Conservation (phyloP, 2,329 filamentous ascomycete genomes). For the Thielaviopsis populi region DNA sequence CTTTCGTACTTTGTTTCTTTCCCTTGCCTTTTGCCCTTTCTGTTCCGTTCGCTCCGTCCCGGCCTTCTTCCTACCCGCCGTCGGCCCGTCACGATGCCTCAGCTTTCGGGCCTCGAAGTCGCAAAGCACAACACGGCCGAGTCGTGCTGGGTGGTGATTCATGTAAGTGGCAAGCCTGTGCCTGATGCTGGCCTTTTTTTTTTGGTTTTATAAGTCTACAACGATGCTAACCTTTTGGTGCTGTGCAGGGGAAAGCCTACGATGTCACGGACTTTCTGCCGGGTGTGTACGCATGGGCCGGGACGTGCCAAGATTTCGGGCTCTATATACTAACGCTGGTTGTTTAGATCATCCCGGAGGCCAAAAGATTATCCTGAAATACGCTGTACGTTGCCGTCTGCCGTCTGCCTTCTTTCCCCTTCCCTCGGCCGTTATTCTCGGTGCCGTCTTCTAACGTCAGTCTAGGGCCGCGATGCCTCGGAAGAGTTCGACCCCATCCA, state of each 20-base stretch:
- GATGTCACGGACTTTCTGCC: conserved; percentile 84
- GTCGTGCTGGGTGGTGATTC: conserved; percentile 84
- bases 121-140: conserved; percentile 63
- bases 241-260: conserved; percentile 56
- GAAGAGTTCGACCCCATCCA: conserved; percentile 81
- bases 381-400: conserved; percentile 41
- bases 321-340: neutral
- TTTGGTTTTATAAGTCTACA: neutral
- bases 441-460: neutral
- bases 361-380: conserved; percentile 87
- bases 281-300: conserved; percentile 28
- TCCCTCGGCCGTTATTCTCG: too few relatives aligned
- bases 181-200: neutral
- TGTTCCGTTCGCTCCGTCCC: too few relatives aligned
- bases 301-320: neutral
- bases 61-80: neutral
- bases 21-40: neutral
- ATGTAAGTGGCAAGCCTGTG: conserved; percentile 33
- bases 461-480: conserved; percentile 72
- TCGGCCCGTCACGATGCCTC: conserved; percentile 23
- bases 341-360: conserved; percentile 68
- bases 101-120: conserved; percentile 37
- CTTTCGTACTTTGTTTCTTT: neutral
- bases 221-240: conserved; percentile 11
- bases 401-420: neutral